phyloP scores from a whole-genome alignment of 306 rosid genomes.

The Echinosophora koreensis region DNA sequence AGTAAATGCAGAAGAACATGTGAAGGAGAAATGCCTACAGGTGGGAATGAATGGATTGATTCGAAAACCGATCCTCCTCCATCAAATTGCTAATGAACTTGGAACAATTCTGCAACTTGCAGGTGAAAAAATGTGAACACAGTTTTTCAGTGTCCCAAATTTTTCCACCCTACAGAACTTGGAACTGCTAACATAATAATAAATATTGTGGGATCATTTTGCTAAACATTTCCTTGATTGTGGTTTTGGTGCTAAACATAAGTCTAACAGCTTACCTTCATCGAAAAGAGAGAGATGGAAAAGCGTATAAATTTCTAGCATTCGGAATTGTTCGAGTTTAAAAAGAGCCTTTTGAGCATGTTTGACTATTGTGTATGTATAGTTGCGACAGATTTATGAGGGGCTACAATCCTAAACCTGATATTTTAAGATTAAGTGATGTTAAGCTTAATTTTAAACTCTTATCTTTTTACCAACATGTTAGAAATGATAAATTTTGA shows the following conservation, averaged over 20 bases:
- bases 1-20: constrained; percentile 71
- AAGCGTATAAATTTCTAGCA: neutral
- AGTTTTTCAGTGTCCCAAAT: neutral
- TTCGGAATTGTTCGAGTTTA: neutral
- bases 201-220: constrained; percentile 38
- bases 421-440: no score
- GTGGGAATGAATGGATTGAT: constrained; percentile 83
- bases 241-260: neutral
- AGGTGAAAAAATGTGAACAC: constrained; percentile 57
- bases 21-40: constrained; percentile 73
- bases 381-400: no score
- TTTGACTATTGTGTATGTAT: no score
- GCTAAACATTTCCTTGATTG: constrained; percentile 37
- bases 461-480: no score
- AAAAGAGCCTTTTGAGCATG: no score
- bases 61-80: constrained; percentile 74
- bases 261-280: neutral
- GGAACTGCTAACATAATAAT: constrained; percentile 29
- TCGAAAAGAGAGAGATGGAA: neutral
- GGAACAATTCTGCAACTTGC: constrained; percentile 62
- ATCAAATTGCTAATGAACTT: constrained; percentile 73
- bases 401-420: no score
- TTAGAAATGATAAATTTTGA: no score
- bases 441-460: no score
- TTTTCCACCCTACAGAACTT: constrained; percentile 25